Percentiles rank a stretch among this genome's conserved stretches.
phyloP scores from a whole-genome alignment of 2,329 filamentous ascomycete genomes.

The Diaporthe longicolla region DNA sequence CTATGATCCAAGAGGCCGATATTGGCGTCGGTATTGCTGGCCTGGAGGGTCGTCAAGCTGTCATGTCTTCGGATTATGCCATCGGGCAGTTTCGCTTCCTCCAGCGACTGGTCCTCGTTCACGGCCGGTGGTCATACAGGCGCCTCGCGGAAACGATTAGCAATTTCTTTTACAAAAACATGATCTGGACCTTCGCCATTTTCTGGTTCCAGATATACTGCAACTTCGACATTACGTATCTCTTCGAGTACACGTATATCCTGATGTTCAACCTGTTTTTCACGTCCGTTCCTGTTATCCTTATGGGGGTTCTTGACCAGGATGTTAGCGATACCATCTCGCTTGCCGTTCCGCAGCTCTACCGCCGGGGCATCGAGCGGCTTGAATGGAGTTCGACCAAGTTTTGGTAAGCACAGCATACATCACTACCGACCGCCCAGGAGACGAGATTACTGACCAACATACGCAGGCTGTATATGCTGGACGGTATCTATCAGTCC shows the following conservation, averaged over 20 bases:
- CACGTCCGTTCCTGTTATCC: constrained; percentile 92
- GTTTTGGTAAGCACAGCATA: constrained; percentile 82
- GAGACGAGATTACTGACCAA: too few species aligned
- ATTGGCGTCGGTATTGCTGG: constrained; percentile 97
- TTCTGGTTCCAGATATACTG: constrained; percentile 99
- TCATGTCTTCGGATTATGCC: constrained; percentile 96
- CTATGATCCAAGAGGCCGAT: constrained; percentile 98
- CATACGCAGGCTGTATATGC: constrained; percentile 83
- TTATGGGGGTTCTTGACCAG: constrained; percentile 97
- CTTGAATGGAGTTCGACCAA: constrained; percentile 96
- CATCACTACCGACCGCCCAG: constrained; percentile 48
- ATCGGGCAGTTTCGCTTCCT: constrained; percentile 95
- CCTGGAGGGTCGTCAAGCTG: constrained; percentile 91
- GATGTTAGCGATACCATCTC: constrained; percentile 96
- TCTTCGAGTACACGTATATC: constrained; percentile 98
- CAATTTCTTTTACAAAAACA: constrained; percentile 99
- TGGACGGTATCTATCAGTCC: constrained; percentile 95
- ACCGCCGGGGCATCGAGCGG: constrained; percentile 94
- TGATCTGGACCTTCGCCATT: constrained; percentile 95
- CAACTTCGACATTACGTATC: constrained; percentile 95
- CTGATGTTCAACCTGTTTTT: constrained; percentile 97
- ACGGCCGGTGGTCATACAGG: constrained; percentile 96
- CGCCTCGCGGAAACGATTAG: constrained; percentile 92
- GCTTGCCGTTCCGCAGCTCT: constrained; percentile 93
- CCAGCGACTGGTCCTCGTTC: constrained; percentile 86